A percentile compares a stretch with the other conserved stretches of the same genome.
Evolutionary conservation across 148 eudicot genomes (phyloP).

Genomic region (Selenicereus undatus): DNA sequence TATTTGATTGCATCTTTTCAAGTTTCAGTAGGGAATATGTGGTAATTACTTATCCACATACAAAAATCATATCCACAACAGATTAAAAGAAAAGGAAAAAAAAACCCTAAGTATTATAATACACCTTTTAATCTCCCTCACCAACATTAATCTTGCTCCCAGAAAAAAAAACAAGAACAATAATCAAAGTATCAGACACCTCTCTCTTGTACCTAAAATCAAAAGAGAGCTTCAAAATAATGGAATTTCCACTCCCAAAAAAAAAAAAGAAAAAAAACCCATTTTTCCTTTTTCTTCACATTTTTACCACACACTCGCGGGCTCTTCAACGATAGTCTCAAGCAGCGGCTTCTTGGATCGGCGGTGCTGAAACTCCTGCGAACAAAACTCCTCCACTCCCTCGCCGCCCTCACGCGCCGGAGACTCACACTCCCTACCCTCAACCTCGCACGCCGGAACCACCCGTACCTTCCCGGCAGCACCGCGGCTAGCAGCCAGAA

Average conservation of each 20-base stretch:
- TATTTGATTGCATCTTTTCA: not conserved
- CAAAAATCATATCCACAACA: not conserved
- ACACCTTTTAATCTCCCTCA: not conserved
- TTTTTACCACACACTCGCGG: not conserved
- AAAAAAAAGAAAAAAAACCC: too few species aligned
- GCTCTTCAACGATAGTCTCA: not conserved
- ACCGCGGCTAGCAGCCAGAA: not conserved
- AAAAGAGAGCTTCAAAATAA: constrained; percentile 42
- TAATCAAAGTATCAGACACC: too few species aligned
- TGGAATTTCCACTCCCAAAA: too few species aligned
- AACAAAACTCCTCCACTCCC: not conserved
- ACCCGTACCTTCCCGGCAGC: not conserved
- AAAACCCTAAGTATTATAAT: not conserved
- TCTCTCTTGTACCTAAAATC: constrained; percentile 14
- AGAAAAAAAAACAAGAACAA: not conserved
- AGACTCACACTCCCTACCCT: not conserved
- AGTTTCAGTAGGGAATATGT: not conserved
- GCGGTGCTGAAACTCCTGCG: not conserved
- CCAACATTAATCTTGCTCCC: not conserved
- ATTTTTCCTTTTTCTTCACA: too few species aligned
- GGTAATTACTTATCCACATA: not conserved
- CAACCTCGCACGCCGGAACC: not conserved
- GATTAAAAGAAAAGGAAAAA: not conserved
- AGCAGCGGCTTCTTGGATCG: not conserved
- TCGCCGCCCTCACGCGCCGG: not conserved